Conservation (phyloP, 2,329 filamentous ascomycete species). For the Arthrinium phaeospermum region DNA sequence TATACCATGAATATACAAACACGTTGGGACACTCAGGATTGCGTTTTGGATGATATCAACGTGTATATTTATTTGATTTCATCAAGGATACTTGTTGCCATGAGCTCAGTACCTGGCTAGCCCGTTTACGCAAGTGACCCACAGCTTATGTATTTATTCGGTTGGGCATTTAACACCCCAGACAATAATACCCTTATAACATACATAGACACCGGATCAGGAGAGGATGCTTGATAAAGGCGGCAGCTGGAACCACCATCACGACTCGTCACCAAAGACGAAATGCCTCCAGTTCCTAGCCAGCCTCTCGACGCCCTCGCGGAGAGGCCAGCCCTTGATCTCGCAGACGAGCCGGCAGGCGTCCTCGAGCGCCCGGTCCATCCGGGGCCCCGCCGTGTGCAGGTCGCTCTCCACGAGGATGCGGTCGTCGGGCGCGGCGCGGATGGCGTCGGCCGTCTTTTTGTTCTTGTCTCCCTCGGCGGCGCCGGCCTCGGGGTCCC, state of each 20-base stretch:
- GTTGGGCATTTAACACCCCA: no score
- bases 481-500: conserved; percentile 49
- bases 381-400: conserved; percentile 78
- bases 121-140: no score
- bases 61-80: not conserved
- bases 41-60: not conserved
- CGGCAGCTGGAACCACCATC: not conserved
- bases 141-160: no score
- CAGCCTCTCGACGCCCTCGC: conserved; percentile 71
- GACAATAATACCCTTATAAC: not conserved
- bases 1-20: not conserved
- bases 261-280: conserved; percentile 62
- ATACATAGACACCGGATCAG: not conserved
- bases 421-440: conserved; percentile 75
- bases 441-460: conserved; percentile 69
- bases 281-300: conserved; percentile 80
- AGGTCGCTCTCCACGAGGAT: conserved; percentile 91
- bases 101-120: no score
- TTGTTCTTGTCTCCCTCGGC: conserved; percentile 48
- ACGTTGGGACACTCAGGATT: not conserved
- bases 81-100: no score
- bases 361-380: conserved; percentile 79
- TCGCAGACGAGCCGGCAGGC: conserved; percentile 78
- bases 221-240: not conserved
- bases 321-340: conserved; percentile 77